Evolutionary conservation across 305 asterid genomes (phyloP).

Genomic region (Fraxinus greggii): DNA sequence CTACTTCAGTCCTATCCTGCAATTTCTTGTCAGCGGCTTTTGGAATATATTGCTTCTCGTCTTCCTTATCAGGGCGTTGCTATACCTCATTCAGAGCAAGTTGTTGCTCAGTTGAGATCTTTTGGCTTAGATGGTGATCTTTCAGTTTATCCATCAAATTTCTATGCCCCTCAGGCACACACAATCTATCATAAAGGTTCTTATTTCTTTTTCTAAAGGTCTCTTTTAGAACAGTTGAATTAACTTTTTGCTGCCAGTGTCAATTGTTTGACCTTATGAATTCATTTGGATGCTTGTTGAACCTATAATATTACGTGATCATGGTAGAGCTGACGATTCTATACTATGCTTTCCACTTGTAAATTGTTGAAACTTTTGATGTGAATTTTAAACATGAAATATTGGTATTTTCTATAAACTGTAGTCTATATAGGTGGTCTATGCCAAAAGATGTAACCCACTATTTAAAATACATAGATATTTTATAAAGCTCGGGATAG

Average conservation of each 20-base stretch:
- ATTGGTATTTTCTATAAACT: background rate
- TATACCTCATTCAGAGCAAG: constrained; percentile 2
- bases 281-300: background rate
- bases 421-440: background rate
- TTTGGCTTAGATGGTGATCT: constrained; percentile 22
- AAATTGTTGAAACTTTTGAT: background rate
- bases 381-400: background rate
- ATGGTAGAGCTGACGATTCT: background rate
- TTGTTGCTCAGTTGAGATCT: constrained; percentile 21
- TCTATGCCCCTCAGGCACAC: constrained; percentile 11
- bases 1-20: background rate
- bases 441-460: background rate
- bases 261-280: background rate
- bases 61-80: constrained; percentile 14
- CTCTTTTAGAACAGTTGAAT: background rate
- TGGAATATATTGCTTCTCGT: background rate
- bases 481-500: background rate
- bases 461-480: background rate
- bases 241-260: background rate
- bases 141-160: constrained; percentile 12
- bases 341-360: background rate
- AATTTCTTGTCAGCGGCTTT: background rate
- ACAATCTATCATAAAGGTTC: constrained; percentile 19
- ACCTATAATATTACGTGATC: background rate
- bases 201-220: background rate